phyloP scores from a whole-genome alignment of 768 basidiomycete species.

The Suillus clintonianus region DNA sequence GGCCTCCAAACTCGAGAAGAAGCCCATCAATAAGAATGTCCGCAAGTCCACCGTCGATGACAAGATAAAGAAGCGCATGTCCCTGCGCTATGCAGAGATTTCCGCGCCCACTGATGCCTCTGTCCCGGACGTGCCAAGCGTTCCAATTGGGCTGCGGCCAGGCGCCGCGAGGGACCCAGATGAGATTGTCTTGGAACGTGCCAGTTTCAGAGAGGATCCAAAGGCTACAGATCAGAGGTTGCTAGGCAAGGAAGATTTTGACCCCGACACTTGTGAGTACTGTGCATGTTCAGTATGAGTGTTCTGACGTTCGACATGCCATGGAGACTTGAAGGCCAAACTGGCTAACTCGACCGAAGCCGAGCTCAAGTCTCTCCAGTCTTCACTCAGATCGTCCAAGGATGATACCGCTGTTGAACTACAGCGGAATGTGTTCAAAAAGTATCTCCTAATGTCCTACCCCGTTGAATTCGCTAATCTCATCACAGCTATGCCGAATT shows the following conservation, averaged over 20 bases:
- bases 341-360: constrained; percentile 89
- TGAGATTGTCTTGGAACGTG: constrained; percentile 48
- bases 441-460: constrained; percentile 44
- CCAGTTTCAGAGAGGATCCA: constrained; percentile 53
- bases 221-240: constrained; percentile 57
- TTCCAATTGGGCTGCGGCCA: constrained; percentile 48
- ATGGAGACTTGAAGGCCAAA: constrained; percentile 74
- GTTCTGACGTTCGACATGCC: constrained; percentile 7
- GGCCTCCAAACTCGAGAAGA: constrained; percentile 33
- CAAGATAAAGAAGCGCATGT: constrained; percentile 96
- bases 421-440: constrained; percentile 93
- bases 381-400: constrained; percentile 69
- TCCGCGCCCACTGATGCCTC: constrained; percentile 62
- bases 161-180: constrained; percentile 42
- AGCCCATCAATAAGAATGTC: constrained; percentile 37
- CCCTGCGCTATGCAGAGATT: constrained; percentile 89
- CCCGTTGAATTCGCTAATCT: constrained; percentile 7
- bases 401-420: constrained; percentile 77
- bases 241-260: constrained; percentile 79
- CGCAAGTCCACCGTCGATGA: constrained; percentile 65
- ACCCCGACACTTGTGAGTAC: constrained; percentile 84
- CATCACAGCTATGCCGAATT: constrained; percentile 89
- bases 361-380: constrained; percentile 74
- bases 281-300: not conserved
- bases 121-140: constrained; percentile 58